Evolutionary conservation across 106 monocot genomes (phyloP).

Genomic region (Platanthera zijinensis): DNA sequence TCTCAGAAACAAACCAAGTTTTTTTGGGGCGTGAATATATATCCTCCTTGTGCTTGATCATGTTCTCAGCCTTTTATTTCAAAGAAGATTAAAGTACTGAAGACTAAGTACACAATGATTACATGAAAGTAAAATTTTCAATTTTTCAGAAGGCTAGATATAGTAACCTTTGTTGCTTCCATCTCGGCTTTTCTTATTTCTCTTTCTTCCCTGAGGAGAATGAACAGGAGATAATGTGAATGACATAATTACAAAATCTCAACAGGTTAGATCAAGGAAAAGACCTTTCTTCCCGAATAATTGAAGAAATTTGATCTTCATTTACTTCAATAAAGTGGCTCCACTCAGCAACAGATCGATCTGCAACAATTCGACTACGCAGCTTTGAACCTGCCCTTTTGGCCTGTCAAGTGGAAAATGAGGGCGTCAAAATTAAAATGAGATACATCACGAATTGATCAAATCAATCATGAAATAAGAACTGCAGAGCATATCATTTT

Average conservation of each 20-base stretch:
- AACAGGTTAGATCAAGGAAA: slow-evolving; percentile 7
- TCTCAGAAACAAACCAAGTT: slow-evolving; percentile 89
- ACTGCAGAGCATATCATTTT: not conserved
- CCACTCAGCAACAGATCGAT: slow-evolving; percentile 73
- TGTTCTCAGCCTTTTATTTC: slow-evolving; percentile 71
- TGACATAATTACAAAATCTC: not conserved
- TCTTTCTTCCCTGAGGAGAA: slow-evolving; percentile 63
- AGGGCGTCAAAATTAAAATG: not conserved
- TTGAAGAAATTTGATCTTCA: slow-evolving; percentile 71
- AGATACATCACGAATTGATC: not conserved
- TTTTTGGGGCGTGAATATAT: slow-evolving; percentile 91
- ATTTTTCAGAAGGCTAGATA: not conserved
- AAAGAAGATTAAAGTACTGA: not conserved
- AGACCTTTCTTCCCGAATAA: slow-evolving; percentile 87
- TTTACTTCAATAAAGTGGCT: slow-evolving; percentile 65
- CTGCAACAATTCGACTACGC: slow-evolving; percentile 77
- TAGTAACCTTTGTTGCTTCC: slow-evolving; percentile 80
- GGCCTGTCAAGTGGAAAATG: slow-evolving; percentile 33
- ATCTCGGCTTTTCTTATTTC: slow-evolving; percentile 85
- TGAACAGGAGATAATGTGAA: not conserved
- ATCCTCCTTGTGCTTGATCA: slow-evolving; percentile 84
- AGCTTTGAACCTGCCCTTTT: slow-evolving; percentile 84
- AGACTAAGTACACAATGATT: not conserved
- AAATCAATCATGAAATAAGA: slow-evolving; percentile 3
- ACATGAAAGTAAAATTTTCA: not conserved